A percentile compares a stretch with the other conserved stretches of the same genome.
These are phyloP conservation scores for Ascochyta rabiei DNA, from an alignment of 2,329 filamentous ascomycete genomes.

Conservation along the genomic window DNA sequence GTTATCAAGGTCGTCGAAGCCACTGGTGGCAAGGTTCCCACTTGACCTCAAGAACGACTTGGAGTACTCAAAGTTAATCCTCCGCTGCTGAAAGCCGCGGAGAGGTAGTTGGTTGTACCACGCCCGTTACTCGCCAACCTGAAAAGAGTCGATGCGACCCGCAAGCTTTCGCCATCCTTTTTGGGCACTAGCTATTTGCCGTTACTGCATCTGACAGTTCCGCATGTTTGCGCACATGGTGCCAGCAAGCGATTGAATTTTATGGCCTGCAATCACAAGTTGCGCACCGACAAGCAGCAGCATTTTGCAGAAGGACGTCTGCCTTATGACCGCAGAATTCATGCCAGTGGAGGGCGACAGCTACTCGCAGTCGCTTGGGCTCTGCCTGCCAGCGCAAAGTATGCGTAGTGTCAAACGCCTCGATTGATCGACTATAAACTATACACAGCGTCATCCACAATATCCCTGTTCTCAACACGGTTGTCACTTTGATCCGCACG, in stretches of 20 bases:
- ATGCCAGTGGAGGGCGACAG: neutral
- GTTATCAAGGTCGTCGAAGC: constrained; percentile 58
- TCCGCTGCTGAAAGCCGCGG: neutral
- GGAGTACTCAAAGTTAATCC: neutral
- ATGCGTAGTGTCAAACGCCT: neutral
- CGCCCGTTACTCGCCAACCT: too few species aligned
- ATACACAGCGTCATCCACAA: neutral
- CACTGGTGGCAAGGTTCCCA: constrained; percentile 48
- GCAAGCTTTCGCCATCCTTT: neutral
- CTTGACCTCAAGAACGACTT: constrained; percentile 7
- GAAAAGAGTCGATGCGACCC: too few species aligned
- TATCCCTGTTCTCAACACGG: neutral
- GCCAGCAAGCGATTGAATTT: neutral
- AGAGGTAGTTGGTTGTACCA: too few species aligned
- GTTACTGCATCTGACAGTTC: neutral
- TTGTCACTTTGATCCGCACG: neutral
- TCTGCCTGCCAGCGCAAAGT: neutral
- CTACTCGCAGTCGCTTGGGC: neutral
- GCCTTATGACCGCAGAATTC: neutral
- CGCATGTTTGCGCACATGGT: neutral
- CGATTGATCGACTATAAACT: neutral
- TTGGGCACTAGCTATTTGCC: neutral
- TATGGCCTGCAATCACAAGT: neutral
- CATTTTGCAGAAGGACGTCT: neutral
- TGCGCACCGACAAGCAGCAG: neutral